Percentiles rank a stretch among this genome's conserved stretches.
phyloP scores from a whole-genome alignment of 2,329 filamentous ascomycete genomes.

The Diaporthe sp. region DNA sequence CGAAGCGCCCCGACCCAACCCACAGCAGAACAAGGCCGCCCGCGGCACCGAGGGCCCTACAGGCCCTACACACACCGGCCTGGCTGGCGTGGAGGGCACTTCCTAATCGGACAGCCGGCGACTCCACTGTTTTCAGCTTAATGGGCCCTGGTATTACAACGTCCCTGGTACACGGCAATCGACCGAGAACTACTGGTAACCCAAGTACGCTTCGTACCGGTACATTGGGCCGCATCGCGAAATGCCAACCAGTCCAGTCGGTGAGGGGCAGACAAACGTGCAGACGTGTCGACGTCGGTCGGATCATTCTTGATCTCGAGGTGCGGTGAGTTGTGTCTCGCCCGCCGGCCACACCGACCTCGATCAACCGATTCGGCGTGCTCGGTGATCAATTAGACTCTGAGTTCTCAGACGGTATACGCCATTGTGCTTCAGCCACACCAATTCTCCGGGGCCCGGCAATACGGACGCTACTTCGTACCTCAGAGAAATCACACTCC shows the following conservation, averaged over 20 bases:
- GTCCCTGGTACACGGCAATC: constrained; percentile 29
- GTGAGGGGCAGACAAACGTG: constrained; percentile 4
- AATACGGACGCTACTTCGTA: background rate
- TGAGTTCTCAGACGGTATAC: constrained; percentile 11
- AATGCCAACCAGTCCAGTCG: constrained; percentile 14
- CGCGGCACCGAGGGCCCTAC: background rate
- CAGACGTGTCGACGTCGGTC: background rate
- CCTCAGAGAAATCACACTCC: background rate
- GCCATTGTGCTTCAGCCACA: constrained; percentile 16
- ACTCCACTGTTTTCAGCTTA: constrained; percentile 24
- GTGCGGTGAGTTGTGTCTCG: constrained; percentile 26
- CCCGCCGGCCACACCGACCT: constrained; percentile 26
- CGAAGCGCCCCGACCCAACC: constrained; percentile 14
- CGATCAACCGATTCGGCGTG: background rate
- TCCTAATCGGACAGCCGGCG: constrained; percentile 1
- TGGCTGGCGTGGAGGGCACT: constrained; percentile 9
- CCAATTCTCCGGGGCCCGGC: background rate
- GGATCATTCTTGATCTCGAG: background rate
- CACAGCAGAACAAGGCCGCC: constrained; percentile 1
- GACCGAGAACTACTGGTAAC: constrained; percentile 26
- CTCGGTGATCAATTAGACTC: constrained; percentile 29
- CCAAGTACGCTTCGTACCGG: constrained; percentile 13
- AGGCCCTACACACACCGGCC: constrained; percentile 9
- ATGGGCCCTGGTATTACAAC: constrained; percentile 31
- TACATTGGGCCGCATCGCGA: constrained; percentile 16